Evolutionary conservation across 345 rosid species (phyloP).

Genomic region (Cardamine occulta): DNA sequence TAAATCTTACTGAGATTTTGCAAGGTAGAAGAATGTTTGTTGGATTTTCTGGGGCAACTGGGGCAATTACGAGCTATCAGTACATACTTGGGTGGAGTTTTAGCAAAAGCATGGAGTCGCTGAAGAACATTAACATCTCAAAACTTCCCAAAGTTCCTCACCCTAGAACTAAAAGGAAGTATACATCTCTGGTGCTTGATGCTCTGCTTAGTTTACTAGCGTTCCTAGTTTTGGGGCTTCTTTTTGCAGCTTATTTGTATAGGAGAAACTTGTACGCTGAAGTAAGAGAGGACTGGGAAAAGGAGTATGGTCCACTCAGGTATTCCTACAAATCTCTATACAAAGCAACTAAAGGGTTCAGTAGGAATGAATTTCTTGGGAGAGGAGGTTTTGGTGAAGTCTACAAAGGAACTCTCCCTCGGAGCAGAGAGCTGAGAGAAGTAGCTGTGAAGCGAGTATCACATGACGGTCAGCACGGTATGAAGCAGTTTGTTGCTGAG

Average conservation of each 20-base stretch:
- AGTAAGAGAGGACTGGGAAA: constrained; percentile 68
- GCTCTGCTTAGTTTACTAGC: constrained; percentile 39
- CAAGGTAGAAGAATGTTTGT: constrained; percentile 50
- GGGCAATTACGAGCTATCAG: constrained; percentile 47
- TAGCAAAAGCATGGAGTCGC: constrained; percentile 47
- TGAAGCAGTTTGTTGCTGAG: too few relatives aligned
- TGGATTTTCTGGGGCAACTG: constrained; percentile 68
- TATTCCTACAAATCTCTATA: constrained; percentile 61
- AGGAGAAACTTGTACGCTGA: constrained; percentile 57
- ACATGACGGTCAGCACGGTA: too few relatives aligned
- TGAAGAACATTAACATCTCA: constrained; percentile 46
- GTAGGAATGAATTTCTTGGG: constrained; percentile 53
- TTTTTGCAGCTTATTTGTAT: constrained; percentile 31
- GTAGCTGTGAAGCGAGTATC: too few relatives aligned
- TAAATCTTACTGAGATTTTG: constrained; percentile 54
- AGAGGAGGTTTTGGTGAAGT: constrained; percentile 74
- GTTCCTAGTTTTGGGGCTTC: constrained; percentile 28
- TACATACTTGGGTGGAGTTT: constrained; percentile 76
- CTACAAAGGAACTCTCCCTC: too few relatives aligned
- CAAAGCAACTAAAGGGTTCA: constrained; percentile 66
- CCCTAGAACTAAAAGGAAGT: neutral
- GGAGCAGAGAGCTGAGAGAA: too few relatives aligned
- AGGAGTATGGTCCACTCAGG: constrained; percentile 56
- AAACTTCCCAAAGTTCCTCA: constrained; percentile 59
- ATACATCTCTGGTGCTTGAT: constrained; percentile 28